Evolutionary conservation across 768 basidiomycete species (phyloP), one percentile per base, ranked within the genome.

Genomic region (Candolleomyces efflorescens): DNA sequence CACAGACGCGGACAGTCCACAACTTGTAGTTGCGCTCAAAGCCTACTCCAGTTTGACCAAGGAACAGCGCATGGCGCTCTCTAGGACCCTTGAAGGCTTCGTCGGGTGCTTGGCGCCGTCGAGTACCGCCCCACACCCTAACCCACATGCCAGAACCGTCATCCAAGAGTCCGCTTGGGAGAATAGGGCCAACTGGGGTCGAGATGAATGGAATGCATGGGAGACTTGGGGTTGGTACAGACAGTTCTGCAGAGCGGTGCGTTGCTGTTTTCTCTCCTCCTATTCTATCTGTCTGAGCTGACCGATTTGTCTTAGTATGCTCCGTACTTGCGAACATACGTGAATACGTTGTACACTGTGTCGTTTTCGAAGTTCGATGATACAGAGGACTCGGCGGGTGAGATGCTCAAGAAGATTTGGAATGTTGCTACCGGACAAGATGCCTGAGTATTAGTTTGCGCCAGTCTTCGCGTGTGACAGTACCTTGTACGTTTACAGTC

Each of bases 211-310:
- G 93, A 81, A 82, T 65, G 77, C 82, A 1, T 94, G 91, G 92
- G 86, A 90, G 73, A 90, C 87, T 0, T 93, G 90, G 88, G 86
- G 89, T 2, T 95, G 93, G 93, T 94, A 90, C 63, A 78, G 89
- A 59, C 91, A 96, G 64, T 94, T 93, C 74, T 90, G 89, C 70
- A 78, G 92, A 65, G 79, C 74, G 69, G 93, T 94, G 54, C 61
- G 90, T 32, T 32, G 32, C 5, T 32, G 32, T 32, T 32, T 32
- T 32, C 6, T 5, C 1, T 32, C 7, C 32, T 32, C 32, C 32
- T 32, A 5, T 32, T 2, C 2, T 32, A 5, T 7, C 32, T 11
- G 32, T 32, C 32, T 7, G 38, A 38, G 10, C 52, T 56, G 6
- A 32, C 60, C n/a, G n/a, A 62, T 3, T 38, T 36, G 47, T 54